Conservation (phyloP, 305 asterid species). For the Fraxinus dipetala region DNA sequence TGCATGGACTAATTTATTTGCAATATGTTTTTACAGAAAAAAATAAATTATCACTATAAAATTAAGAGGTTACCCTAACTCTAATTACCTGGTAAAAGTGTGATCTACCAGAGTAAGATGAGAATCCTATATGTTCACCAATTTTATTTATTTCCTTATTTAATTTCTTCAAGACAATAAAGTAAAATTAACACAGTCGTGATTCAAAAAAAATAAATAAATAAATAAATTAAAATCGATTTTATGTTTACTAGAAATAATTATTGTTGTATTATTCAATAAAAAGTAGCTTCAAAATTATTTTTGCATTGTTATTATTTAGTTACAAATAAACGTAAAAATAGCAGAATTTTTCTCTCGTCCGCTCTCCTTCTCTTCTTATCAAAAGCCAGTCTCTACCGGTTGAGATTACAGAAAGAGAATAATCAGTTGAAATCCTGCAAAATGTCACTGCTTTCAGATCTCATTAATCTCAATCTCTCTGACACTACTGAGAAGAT, state of each 20-base stretch:
- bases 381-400: conserved; percentile 4
- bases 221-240: neutral
- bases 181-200: neutral
- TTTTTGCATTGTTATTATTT: neutral
- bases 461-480: conserved; percentile 53
- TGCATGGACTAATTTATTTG: too few relatives aligned
- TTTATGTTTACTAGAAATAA: too few relatives aligned
- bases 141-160: too few relatives aligned
- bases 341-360: neutral
- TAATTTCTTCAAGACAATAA: too few relatives aligned
- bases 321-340: neutral
- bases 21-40: too few relatives aligned
- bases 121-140: neutral
- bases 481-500: conserved; percentile 36
- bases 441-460: conserved; percentile 44
- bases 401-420: neutral
- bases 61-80: neutral
- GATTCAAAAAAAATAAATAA: too few relatives aligned
- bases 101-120: neutral
- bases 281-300: neutral
- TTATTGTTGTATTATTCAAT: too few relatives aligned
- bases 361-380: neutral
- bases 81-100: too few relatives aligned
- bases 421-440: neutral
- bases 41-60: too few relatives aligned